phyloP scores from a whole-genome alignment of 495 filamentous ascomycete species.

The Talaromyces borbonicus region DNA sequence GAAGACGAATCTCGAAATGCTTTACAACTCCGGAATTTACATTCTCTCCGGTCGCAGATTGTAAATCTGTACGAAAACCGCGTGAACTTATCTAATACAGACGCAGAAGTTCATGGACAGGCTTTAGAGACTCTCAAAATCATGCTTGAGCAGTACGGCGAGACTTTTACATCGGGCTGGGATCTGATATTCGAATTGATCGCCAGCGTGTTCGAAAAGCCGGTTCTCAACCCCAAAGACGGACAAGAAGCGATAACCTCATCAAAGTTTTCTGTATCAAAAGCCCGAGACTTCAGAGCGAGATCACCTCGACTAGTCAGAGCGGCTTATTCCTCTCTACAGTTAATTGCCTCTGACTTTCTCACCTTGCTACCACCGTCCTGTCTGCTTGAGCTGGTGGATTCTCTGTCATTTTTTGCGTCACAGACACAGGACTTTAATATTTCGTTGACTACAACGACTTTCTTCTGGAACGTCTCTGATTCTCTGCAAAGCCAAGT shows the following conservation, averaged over 20 bases:
- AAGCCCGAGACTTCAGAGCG: slow-evolving; percentile 28
- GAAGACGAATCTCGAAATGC: slow-evolving; percentile 28
- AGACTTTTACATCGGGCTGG: slow-evolving; percentile 75
- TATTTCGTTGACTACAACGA: slow-evolving; percentile 86
- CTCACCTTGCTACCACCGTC: slow-evolving; percentile 64
- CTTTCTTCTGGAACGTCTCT: slow-evolving; percentile 90
- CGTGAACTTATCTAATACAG: slow-evolving; percentile 29
- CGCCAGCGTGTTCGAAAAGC: slow-evolving; percentile 62
- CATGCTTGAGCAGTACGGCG: slow-evolving; percentile 82
- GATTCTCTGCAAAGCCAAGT: slow-evolving; percentile 60
- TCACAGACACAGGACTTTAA: slow-evolving; percentile 86
- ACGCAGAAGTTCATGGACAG: slow-evolving; percentile 74
- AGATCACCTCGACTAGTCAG: slow-evolving; percentile 67
- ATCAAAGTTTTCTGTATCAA: slow-evolving; percentile 12
- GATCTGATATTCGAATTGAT: slow-evolving; percentile 76
- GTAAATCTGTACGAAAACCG: slow-evolving; percentile 38
- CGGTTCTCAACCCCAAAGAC: slow-evolving; percentile 13
- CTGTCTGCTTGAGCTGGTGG: slow-evolving; percentile 73
- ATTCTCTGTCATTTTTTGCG: slow-evolving; percentile 81
- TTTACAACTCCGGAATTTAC: slow-evolving; percentile 62
- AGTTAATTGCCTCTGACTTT: slow-evolving; percentile 93
- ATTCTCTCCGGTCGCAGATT: slow-evolving; percentile 51
- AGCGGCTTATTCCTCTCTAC: slow-evolving; percentile 76
- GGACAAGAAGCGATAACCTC: slow-evolving; percentile 10
- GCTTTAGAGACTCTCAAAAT: slow-evolving; percentile 71